Conservation (phyloP, 2,329 filamentous ascomycete genomes). For the Arthrobotrys musiformis region DNA sequence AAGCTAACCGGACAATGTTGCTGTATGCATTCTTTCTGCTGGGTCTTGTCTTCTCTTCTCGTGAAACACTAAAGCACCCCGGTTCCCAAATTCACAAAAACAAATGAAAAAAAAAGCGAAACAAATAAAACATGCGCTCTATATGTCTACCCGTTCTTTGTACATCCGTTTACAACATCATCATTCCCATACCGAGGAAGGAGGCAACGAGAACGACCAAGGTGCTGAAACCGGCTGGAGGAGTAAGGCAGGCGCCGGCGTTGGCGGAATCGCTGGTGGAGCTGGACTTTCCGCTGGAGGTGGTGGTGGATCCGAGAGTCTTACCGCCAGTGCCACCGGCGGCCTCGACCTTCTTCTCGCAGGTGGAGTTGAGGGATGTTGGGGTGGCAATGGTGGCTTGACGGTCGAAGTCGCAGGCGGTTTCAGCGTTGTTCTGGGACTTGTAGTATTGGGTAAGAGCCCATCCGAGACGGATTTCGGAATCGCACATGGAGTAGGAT, state of each 20-base stretch:
- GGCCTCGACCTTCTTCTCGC: conserved; percentile 70
- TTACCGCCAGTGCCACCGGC: conserved; percentile 71
- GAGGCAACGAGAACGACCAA: conserved; percentile 67
- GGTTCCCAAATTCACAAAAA: conserved; percentile 23
- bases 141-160: background rate
- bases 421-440: conserved; percentile 63
- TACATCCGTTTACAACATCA: conserved; percentile 65
- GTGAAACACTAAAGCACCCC: background rate
- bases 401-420: conserved; percentile 78
- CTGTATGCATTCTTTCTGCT: background rate
- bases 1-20: background rate
- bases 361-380: conserved; percentile 67
- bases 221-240: conserved; percentile 66
- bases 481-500: conserved; percentile 79
- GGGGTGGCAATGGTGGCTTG: conserved; percentile 68
- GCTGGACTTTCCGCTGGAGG: conserved; percentile 60
- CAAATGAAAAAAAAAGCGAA: background rate
- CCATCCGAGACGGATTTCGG: conserved; percentile 76
- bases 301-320: conserved; percentile 66
- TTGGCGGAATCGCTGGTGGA: conserved; percentile 60
- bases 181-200: conserved; percentile 67
- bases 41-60: background rate
- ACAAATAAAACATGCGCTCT: conserved; percentile 6
- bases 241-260: conserved; percentile 63
- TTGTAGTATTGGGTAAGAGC: conserved; percentile 79